phyloP scores from a whole-genome alignment of 2,329 filamentous ascomycete species.

The Clonostachys solani region DNA sequence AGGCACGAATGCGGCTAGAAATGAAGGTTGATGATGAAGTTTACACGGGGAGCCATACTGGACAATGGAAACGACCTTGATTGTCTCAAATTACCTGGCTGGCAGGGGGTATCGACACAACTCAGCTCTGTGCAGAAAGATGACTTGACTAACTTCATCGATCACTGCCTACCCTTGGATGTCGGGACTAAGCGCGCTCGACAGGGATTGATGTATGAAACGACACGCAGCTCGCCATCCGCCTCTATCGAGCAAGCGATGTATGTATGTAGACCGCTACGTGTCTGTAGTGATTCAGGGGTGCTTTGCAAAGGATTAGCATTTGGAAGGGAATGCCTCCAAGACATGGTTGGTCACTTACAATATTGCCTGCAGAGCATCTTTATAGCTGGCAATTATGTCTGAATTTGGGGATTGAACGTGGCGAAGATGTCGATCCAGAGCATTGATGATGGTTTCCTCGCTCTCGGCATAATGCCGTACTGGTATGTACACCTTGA shows the following conservation, averaged over 20 bases:
- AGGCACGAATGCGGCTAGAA: too few relatives aligned
- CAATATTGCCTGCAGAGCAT: neutral
- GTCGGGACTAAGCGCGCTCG: neutral
- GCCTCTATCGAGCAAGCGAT: neutral
- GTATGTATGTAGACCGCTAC: neutral
- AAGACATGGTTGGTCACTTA: neutral
- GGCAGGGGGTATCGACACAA: too few relatives aligned
- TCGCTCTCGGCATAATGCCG: slow-evolving; percentile 20
- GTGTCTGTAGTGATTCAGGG: neutral
- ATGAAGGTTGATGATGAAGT: too few relatives aligned
- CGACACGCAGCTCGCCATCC: neutral
- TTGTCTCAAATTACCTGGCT: too few relatives aligned
- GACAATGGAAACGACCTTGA: too few relatives aligned
- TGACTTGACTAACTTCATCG: too few relatives aligned
- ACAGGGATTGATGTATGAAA: neutral
- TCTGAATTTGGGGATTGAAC: neutral
- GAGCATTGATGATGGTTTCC: slow-evolving; percentile 2
- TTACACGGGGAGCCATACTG: too few relatives aligned
- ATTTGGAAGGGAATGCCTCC: neutral
- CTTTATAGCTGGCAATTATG: neutral
- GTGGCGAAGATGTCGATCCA: neutral
- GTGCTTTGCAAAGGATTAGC: neutral
- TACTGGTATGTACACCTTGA: slow-evolving; percentile 26
- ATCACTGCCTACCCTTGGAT: too few relatives aligned
- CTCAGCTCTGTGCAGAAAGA: too few relatives aligned